A percentile compares a stretch with the other conserved stretches of the same genome.
phyloP scores from a whole-genome alignment of 345 rosid species.

The Citropsis articulata region DNA sequence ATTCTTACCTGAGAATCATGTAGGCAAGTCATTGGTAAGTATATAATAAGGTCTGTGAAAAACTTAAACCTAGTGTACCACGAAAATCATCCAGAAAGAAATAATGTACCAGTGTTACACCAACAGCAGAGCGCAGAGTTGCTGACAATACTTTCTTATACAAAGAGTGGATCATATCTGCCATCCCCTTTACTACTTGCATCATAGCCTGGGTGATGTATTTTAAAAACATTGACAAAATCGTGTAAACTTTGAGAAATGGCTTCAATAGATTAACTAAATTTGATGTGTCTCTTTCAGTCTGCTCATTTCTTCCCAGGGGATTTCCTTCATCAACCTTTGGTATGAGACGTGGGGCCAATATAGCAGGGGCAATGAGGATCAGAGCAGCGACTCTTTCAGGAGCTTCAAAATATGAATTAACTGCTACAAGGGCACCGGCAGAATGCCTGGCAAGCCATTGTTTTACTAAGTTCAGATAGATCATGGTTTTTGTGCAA shows the following conservation, averaged over 20 bases:
- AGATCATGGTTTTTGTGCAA: background rate
- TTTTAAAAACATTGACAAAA: constrained; percentile 36
- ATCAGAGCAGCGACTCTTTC: constrained; percentile 83
- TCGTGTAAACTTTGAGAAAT: constrained; percentile 29
- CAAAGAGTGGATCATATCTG: constrained; percentile 42
- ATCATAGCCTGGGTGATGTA: constrained; percentile 28
- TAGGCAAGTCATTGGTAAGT: constrained; percentile 7
- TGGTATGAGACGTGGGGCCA: constrained; percentile 48
- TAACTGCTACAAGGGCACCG: constrained; percentile 75
- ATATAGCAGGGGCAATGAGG: constrained; percentile 86
- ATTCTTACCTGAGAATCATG: constrained; percentile 51
- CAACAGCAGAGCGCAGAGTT: constrained; percentile 57
- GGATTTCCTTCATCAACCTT: constrained; percentile 24
- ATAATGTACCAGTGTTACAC: constrained; percentile 63
- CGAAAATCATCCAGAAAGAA: constrained; percentile 6
- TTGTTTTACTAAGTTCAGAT: constrained; percentile 14
- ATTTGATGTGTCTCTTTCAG: constrained; percentile 26
- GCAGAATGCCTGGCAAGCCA: constrained; percentile 71
- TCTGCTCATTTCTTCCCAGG: constrained; percentile 21
- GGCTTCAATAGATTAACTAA: constrained; percentile 23
- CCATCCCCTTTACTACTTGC: constrained; percentile 47
- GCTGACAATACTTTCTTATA: constrained; percentile 63
- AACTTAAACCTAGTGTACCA: background rate
- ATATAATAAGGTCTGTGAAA: background rate
- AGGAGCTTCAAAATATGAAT: constrained; percentile 88